Conservation (phyloP, 108 stramenopile genomes). For the Nitzschia sp. region DNA sequence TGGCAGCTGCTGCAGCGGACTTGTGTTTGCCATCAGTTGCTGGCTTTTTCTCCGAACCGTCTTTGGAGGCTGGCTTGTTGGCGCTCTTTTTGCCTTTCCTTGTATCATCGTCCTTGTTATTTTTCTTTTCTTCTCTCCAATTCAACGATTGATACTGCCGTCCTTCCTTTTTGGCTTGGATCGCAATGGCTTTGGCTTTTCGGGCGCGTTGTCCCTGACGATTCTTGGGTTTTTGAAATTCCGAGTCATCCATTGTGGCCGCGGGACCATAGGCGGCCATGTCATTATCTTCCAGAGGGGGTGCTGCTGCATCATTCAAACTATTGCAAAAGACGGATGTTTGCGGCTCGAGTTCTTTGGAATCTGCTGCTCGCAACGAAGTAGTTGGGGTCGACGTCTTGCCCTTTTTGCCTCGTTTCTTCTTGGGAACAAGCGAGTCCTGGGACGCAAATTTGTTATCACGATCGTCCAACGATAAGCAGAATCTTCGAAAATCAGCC, state of each 20-base stretch:
- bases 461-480: constrained; percentile 34
- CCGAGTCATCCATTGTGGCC: constrained; percentile 8
- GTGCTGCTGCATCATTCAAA: neutral
- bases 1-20: constrained; percentile 16
- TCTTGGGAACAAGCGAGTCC: too few species aligned
- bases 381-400: neutral
- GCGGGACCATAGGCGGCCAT: constrained; percentile 35
- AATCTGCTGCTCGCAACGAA: neutral
- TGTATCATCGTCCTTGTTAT: constrained; percentile 18
- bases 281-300: neutral
- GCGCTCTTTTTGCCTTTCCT: neutral
- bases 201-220: constrained; percentile 81
- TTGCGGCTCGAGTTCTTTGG: neutral
- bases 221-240: constrained; percentile 60
- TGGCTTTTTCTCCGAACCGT: neutral
- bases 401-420: neutral
- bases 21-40: neutral
- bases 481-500: constrained; percentile 70
- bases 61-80: neutral
- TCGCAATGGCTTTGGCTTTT: constrained; percentile 74
- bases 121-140: constrained; percentile 75
- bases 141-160: constrained; percentile 52
- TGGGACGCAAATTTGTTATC: neutral
- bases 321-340: constrained; percentile 31
- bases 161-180: constrained; percentile 73